Percentiles rank a stretch among this genome's conserved stretches.
Conservation (phyloP, 2,329 filamentous ascomycete species). For the Trichoderma harzianum region DNA sequence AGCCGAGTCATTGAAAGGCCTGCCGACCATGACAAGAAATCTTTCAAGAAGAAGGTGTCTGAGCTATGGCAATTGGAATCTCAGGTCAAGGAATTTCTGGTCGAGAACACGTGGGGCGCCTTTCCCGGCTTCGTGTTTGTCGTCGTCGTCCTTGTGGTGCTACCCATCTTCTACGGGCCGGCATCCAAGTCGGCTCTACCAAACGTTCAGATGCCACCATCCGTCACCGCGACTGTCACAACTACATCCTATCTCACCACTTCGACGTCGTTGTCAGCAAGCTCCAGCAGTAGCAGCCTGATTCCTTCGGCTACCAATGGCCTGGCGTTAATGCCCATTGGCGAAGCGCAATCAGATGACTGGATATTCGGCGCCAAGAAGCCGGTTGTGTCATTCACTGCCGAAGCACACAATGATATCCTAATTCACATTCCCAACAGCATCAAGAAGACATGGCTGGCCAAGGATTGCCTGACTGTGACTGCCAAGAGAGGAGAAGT, state of each 20-base stretch:
- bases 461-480: conserved; percentile 54
- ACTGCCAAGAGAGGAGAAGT: conserved; percentile 49
- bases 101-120: conserved; percentile 21
- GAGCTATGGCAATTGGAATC: conserved; percentile 20
- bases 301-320: conserved; percentile 21
- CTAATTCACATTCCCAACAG: conserved; percentile 50
- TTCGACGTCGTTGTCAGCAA: conserved; percentile 9
- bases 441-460: conserved; percentile 53
- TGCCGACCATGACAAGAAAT: conserved; percentile 18
- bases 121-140: conserved; percentile 28
- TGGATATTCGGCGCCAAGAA: conserved; percentile 35
- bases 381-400: conserved; percentile 30
- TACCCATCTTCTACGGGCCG: conserved; percentile 30
- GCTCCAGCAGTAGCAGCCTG: conserved; percentile 17
- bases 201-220: conserved; percentile 9
- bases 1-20: conserved; percentile 28
- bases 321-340: conserved; percentile 31
- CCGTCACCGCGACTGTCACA: conserved; percentile 25
- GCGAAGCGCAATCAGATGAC: conserved; percentile 30
- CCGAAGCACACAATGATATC: conserved; percentile 46
- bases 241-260: conserved; percentile 20
- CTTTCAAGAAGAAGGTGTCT: conserved; percentile 21
- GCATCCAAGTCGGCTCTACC: conserved; percentile 7
- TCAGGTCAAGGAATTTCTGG: conserved; percentile 20
- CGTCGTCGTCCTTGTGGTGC: conserved; percentile 24